Evolutionary conservation across 176 grass and related monocot genomes (phyloP), one percentile per base, ranked within the genome.

Genomic region (Panicum miliaceum): DNA sequence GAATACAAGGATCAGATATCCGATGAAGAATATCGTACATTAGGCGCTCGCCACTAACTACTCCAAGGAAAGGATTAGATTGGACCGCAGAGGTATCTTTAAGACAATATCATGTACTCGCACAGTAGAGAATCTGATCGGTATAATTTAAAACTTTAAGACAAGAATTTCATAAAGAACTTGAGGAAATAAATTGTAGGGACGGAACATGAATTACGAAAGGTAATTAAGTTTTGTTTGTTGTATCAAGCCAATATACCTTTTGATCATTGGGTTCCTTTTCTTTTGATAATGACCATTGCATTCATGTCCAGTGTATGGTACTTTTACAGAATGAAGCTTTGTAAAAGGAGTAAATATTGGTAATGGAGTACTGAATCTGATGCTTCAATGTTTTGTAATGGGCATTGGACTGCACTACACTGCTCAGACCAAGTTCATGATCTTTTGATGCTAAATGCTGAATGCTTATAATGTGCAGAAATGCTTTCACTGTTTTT

Each of bases 1-100:
- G 43, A 62, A 53, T 63, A 32, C 70, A 62, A 41, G 2, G 41
- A 50, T 57, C 56, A 64, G 32, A 80, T 61, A 73, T 80, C 60
- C 32, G 76, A 79, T 59, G 19, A 20, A 12, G 66, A 38, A 32
- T 43, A 36, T 27, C 22, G n/a, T 27, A 76, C 42, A 86, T 79
- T 61, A 48, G 20, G 8, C 13, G 19, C 52, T 37, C 59, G 12
- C 14, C 22, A 58, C 62, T 35, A 34, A 8, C 16, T 59, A 57
- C 23, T 78, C 25, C 64, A 36, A 36, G 14, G 52, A 38, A 12
- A 57, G 23, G 47, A 58, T 78, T 69, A 48, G 74, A 60, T 47
- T 69, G 52, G 40, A 25, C 11, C 5, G 8, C 14, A 64, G 29
- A 40, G 64, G 20, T 54, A 37, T 68, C 78, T 40, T 27, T 27